Base-by-base conservation (phyloP, 75 land plant species). In the Pinus albicaulis region DNA sequence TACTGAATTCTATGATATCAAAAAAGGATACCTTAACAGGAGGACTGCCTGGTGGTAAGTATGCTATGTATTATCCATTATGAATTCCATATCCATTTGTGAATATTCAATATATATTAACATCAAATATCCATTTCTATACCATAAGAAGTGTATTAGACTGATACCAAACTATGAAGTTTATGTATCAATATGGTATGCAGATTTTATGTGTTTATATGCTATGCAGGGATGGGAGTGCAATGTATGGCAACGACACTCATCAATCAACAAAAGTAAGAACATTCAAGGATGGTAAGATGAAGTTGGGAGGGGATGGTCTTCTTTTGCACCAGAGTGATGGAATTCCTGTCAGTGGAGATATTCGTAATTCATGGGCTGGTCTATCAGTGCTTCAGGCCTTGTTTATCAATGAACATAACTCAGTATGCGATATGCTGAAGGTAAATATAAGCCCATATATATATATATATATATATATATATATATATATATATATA, bases 11-110 rank as follows among this genome's bases (percentile, higher is more conserved):
- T 53, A 71, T 17, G 26, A 78, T 22, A 68, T 85, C 11, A 74
- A 84, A 72, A 75, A 31, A 62, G 92, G 88, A 36, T 63, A 71
- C 73, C 36, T 78, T 31, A 90, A 90, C 76, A 69, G 77, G 20
- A 82, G 92, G 56, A 90, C 90, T 31, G 81, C 92, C 69, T 90
- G 90, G 92, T 88, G 88, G 92, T 90, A 85, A 66, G 84, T 7
- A 73, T 5, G 57, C 26, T 16, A 8, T 65, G 2, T 31, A 15
- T 16, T 31, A 65, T n/a, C 19, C 20, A 57, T 3, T 57, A 5
- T 13, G 44, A 41, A 41, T 41, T 41, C 5, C 44, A 41, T 2
- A 41, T 0, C 5, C 44, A 41, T 41, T 41, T 41, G 5, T 41
- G 0, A 41, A 41, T 41, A 41, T 41, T 41, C 6, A 5, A 41